Percentiles rank a stretch among this genome's conserved stretches.
Conservation (phyloP, 495 filamentous ascomycete genomes). For the Talaromyces borbonicus region DNA sequence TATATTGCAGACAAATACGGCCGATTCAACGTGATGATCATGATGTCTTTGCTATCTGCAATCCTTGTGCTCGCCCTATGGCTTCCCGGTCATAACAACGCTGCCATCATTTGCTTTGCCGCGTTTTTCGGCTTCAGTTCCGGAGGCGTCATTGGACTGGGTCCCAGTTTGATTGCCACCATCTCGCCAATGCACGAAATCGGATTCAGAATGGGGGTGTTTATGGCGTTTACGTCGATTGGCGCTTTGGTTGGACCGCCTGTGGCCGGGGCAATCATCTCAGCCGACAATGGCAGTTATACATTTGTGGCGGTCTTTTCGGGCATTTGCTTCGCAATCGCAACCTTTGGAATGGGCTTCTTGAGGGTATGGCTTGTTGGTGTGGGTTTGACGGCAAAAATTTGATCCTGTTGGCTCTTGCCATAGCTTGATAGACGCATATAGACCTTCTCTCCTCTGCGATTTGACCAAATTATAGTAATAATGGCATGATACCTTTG, state of each 20-base stretch:
- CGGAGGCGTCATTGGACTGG: conserved; percentile 22
- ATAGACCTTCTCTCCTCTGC: background rate
- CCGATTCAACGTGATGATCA: conserved; percentile 22
- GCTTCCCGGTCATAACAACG: conserved; percentile 17
- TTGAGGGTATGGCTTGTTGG: background rate
- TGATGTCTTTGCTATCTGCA: conserved; percentile 13
- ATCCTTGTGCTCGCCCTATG: conserved; percentile 24
- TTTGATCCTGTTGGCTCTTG: background rate
- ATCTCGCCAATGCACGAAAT: conserved; percentile 17
- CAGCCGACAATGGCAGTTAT: conserved; percentile 31
- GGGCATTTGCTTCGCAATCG: background rate
- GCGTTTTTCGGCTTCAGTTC: conserved; percentile 23
- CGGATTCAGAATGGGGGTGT: conserved; percentile 17
- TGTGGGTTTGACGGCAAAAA: background rate
- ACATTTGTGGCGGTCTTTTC: background rate
- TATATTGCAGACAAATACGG: conserved; percentile 23
- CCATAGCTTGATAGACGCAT: background rate
- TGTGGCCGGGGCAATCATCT: conserved; percentile 45
- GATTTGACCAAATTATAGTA: background rate
- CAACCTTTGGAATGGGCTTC: background rate
- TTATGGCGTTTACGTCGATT: conserved; percentile 13
- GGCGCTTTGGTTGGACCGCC: conserved; percentile 48
- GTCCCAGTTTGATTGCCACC: conserved; percentile 16
- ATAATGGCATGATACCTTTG: background rate
- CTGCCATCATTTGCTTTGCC: conserved; percentile 19